These are phyloP conservation scores for Talaromyces sp. DNA, from an alignment of 2,329 filamentous ascomycete genomes.

Conservation along the genomic window DNA sequence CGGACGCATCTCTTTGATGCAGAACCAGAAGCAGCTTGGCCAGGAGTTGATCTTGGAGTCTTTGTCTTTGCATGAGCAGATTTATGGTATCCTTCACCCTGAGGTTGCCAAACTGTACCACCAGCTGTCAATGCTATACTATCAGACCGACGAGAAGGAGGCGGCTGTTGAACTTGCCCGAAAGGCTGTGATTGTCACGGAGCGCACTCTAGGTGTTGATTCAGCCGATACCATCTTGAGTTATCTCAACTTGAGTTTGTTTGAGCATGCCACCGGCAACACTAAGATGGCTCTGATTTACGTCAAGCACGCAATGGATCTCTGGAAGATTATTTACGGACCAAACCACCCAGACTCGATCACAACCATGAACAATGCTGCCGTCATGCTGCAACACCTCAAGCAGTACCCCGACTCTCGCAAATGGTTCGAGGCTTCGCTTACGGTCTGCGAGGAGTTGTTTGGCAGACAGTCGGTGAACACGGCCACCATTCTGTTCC, in stretches of 20 bases:
- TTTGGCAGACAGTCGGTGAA: slow-evolving; percentile 88
- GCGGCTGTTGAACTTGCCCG: slow-evolving; percentile 90
- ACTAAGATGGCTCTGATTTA: slow-evolving; percentile 83
- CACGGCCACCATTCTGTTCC: slow-evolving; percentile 91
- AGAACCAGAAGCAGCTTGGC: slow-evolving; percentile 90
- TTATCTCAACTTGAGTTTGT: slow-evolving; percentile 92
- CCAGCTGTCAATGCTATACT: slow-evolving; percentile 90
- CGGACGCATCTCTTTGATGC: slow-evolving; percentile 90
- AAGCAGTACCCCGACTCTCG: slow-evolving; percentile 94
- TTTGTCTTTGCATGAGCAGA: slow-evolving; percentile 92
- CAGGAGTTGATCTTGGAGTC: slow-evolving; percentile 96
- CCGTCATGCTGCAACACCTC: slow-evolving; percentile 94
- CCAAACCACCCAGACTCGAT: slow-evolving; percentile 92
- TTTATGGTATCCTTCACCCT: slow-evolving; percentile 94
- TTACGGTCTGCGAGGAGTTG: slow-evolving; percentile 80
- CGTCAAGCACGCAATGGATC: slow-evolving; percentile 83
- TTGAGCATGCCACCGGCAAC: slow-evolving; percentile 87
- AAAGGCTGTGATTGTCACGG: slow-evolving; percentile 93
- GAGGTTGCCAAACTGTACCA: slow-evolving; percentile 96
- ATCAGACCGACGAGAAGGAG: slow-evolving; percentile 95
- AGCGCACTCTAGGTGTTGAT: slow-evolving; percentile 89
- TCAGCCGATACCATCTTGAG: slow-evolving; percentile 89
- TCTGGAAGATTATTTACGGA: slow-evolving; percentile 98
- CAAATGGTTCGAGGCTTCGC: slow-evolving; percentile 92
- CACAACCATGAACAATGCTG: slow-evolving; percentile 97